Base-by-base conservation (phyloP, 2,329 filamentous ascomycete genomes). In the Gaeumannomyces tritici region DNA sequence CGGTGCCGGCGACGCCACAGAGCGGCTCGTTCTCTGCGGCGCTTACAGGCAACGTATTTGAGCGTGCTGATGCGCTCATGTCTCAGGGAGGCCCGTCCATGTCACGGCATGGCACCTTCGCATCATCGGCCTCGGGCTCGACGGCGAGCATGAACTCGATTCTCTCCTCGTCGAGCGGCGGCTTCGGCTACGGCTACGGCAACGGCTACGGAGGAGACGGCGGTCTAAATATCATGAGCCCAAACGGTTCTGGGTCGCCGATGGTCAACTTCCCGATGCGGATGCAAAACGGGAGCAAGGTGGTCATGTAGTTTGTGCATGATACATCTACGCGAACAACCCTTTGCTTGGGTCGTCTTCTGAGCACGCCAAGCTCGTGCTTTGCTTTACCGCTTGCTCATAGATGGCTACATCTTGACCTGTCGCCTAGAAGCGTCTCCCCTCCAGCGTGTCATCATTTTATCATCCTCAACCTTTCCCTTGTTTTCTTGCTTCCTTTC, bases 1-100 rank as follows among this genome's bases (percentile, higher is more conserved):
- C 91, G 0, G 88, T 96, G 13, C 89, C 91, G 4, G 90, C 83
- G 3, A 90, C 86, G 0, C 85, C 86, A 12, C 80, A 85, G 69
- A 83, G 78, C 64, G 80, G 76, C 2, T 83, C 82, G 0, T 85
- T 86, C 68, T 78, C 79, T 9, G 75, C 76, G 21, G 78, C 80
- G 1, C 85, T 86, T 64, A 76, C 78, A 2, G 82, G 83, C 13
- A 79, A 83, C 66, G 81, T 86, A n/a, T 86, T 85, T 70, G 82
- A 86, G 67, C 76, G 83, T 24, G 83, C 83, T 0, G 83, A 85
- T 62, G 77, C 82, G 8, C 74, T 86, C 57, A 82, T 85, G 64
- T 80, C 80, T 5, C 82, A 81, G 69, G 81, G 81, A n/a, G 82
- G 83, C 21, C 75, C 84, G 35, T 80, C 79, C n/a, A 80, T 85